Base-by-base conservation (phyloP, 2,329 filamentous ascomycete genomes). In the Dactylonectria estremocensis region DNA sequence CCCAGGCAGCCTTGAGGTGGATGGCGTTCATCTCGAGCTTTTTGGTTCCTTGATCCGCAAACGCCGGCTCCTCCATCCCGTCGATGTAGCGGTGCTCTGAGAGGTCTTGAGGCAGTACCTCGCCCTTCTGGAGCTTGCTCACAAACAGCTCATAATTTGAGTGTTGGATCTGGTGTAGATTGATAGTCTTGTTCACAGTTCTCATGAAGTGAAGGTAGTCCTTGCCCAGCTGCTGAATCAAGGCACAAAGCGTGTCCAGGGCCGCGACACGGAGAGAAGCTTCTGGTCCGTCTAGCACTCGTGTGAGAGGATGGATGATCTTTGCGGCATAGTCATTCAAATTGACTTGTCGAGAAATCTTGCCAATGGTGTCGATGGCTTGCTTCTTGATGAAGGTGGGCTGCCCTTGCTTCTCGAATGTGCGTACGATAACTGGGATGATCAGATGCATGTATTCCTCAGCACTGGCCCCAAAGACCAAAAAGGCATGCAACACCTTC, bases 381-480 rank as follows among this genome's bases (percentile, higher is more conserved):
- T 91, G 91, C 80, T 95, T 97, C 60, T 94, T 89, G 54, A 98
- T 90, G 66, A 92, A 92, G 1, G 89, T 85, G 8, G 95, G 94
- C 70, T 97, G 93, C 11, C 92, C 91, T 35, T 92, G 89, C 77
- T 94, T 97, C 79, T 99, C 95, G 77, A 99, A 98, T 55, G 97
- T 93, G 50, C 93, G 91, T 9, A 99, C 95, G 76, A 99, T 95
- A 40, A 97, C 94, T 0, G 96, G 96, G 58, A 99, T 94, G 72
- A 99, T 98, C 59, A 99, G 87, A 79, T 99, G 96, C 96, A 99
- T 99, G 80, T 99, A 99, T 79, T 99, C 96, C 79, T 99, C 96
- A 11, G 93, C 93, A 77, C 95, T 98, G 0, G 95, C 92, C 1
- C 97, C 97, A 78, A 99, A 99, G 1, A 99, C 93, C 31, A 99